Evolutionary conservation across 148 eudicot genomes (phyloP).

Genomic region (Camellia granthamiana): DNA sequence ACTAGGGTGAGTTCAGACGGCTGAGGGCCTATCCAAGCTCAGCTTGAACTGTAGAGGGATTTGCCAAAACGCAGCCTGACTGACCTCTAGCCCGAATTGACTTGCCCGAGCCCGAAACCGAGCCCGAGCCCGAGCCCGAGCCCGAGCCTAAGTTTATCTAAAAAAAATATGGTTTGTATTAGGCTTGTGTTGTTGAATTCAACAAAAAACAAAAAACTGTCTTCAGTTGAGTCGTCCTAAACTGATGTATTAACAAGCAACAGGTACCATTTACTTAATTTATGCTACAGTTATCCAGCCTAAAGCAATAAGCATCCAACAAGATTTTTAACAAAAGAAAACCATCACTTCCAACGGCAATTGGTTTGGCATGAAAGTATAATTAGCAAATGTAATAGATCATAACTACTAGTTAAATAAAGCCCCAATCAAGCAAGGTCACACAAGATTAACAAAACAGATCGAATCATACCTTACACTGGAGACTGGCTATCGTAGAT

Average conservation of each 20-base stretch:
- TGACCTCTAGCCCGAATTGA: too few relatives aligned
- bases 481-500: slow-evolving; percentile 36
- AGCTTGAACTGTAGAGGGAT: too few relatives aligned
- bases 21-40: too few relatives aligned
- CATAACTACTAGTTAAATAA: not conserved
- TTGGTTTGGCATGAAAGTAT: not conserved
- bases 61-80: too few relatives aligned
- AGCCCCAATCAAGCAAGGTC: not conserved
- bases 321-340: not conserved
- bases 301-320: not conserved
- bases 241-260: not conserved
- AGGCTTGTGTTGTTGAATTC: too few relatives aligned
- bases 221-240: too few relatives aligned
- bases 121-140: too few relatives aligned
- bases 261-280: not conserved
- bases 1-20: too few relatives aligned
- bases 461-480: slow-evolving; percentile 32
- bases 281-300: not conserved
- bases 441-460: not conserved
- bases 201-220: too few relatives aligned
- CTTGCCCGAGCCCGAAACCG: too few relatives aligned
- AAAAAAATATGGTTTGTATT: too few relatives aligned
- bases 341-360: not conserved
- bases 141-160: too few relatives aligned
- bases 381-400: not conserved